Base-by-base conservation (phyloP, 1,284 basidiomycete species). In the Melampsora medusae region DNA sequence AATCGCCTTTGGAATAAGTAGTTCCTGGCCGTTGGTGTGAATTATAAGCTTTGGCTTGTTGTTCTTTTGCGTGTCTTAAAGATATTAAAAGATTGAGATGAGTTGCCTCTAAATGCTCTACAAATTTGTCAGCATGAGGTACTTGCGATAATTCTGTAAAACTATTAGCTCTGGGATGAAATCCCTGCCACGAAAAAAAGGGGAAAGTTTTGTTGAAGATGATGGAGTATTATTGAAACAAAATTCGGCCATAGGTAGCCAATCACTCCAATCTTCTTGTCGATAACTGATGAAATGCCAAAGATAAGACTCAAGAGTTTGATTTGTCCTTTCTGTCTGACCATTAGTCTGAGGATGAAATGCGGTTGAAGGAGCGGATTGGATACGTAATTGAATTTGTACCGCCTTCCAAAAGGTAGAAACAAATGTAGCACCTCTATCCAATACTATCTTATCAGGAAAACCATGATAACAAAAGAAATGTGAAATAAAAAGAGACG, bases 161-260 rank as follows among this genome's bases (percentile, higher is more conserved):
- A 14, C 53, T 49, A 28, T 49, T 67, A 25, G 50, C 42, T 16
- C 53, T 22, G 10, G 84, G 84, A 66, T 83, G 78, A 66, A 81
- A 85, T 9, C 82, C 85, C n/a, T 81, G 78, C 68, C 84, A 84
- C 46, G 84, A 49, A 81, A 84, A 82, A 86, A 86, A 0, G 85
- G 86, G 0, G 85, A 81, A 4, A 62, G n/a, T 66, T 22, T 35
- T 84, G 0, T 56, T 16, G 81, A 78, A 0, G 77, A 19, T 31
- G 83, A 80, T 0, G 77, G 31, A 0, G 78, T 77, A 61, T 84
- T 81, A 78, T 84, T 84, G 68, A 81, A 79, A 0, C 79, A 48
- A 46, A 85, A 85, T 59, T 85, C 81, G 0, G 82, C 80, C 0
- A 79, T 50, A 2, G 78, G 73, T 9, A 84, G 70, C 62, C 72